Evolutionary conservation across 2,329 filamentous ascomycete species (phyloP).

Genomic region (Thielaviopsis euricoi): DNA sequence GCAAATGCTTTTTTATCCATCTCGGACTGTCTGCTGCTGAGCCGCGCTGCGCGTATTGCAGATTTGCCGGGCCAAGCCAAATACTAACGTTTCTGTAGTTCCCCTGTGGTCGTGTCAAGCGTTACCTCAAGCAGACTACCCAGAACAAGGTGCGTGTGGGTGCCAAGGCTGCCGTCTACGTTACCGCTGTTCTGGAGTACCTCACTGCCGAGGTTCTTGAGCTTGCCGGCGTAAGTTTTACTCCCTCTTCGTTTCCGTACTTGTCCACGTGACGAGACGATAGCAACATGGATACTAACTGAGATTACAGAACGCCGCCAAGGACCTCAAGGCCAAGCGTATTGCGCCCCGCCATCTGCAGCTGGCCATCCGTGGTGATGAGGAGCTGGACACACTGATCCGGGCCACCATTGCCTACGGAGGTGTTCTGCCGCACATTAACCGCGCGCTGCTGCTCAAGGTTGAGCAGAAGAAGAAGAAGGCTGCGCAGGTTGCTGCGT

Average conservation of each 20-base stretch:
- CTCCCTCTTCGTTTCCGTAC: background rate
- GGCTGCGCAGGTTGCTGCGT: slow-evolving; percentile 9
- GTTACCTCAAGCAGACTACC: slow-evolving; percentile 97
- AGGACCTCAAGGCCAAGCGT: slow-evolving; percentile 99
- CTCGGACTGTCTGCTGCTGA: background rate
- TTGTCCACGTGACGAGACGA: no score
- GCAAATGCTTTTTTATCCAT: background rate
- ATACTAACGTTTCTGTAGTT: slow-evolving; percentile 44
- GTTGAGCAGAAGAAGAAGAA: slow-evolving; percentile 95
- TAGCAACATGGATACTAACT: no score
- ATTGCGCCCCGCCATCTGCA: slow-evolving; percentile 96
- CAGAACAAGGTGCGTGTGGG: slow-evolving; percentile 99
- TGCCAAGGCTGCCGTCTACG: slow-evolving; percentile 95
- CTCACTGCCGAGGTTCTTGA: slow-evolving; percentile 96
- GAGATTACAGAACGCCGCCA: slow-evolving; percentile 82
- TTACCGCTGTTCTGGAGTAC: slow-evolving; percentile 96
- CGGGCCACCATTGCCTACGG: slow-evolving; percentile 95
- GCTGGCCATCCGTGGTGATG: slow-evolving; percentile 93
- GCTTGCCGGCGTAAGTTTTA: slow-evolving; percentile 61
- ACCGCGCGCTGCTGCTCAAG: slow-evolving; percentile 87
- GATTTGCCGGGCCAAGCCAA: background rate
- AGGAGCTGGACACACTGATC: slow-evolving; percentile 94
- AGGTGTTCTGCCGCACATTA: slow-evolving; percentile 97
- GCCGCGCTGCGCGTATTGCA: no score
- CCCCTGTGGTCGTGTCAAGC: slow-evolving; percentile 98